Conservation (phyloP, 768 basidiomycete species). For the Calvatia gigantea region DNA sequence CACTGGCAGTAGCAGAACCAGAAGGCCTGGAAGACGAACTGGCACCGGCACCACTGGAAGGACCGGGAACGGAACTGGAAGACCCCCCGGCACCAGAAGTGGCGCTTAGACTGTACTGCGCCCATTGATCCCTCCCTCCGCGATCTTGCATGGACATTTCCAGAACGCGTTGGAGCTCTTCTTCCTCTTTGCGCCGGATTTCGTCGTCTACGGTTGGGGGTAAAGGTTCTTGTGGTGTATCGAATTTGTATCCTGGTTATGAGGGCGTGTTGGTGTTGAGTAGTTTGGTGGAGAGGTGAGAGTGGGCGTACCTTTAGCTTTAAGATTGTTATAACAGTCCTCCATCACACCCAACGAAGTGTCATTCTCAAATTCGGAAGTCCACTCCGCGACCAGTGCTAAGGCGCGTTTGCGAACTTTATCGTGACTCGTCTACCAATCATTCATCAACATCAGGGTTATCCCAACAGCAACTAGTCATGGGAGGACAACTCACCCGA, state of each 20-base stretch:
- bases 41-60: constrained; percentile 15
- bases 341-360: constrained; percentile 84
- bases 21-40: constrained; percentile 11
- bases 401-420: constrained; percentile 81
- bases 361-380: constrained; percentile 78
- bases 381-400: constrained; percentile 76
- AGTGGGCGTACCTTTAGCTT: constrained; percentile 64
- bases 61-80: constrained; percentile 10
- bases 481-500: constrained; percentile 50
- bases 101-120: constrained; percentile 35
- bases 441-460: not conserved
- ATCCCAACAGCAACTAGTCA: not conserved
- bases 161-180: constrained; percentile 88
- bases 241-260: constrained; percentile 71
- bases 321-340: constrained; percentile 79
- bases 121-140: constrained; percentile 68
- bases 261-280: not conserved
- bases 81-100: constrained; percentile 28
- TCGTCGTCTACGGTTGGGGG: constrained; percentile 78
- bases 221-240: constrained; percentile 53
- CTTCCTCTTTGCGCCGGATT: constrained; percentile 81
- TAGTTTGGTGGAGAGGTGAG: not conserved
- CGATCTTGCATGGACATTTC: constrained; percentile 93
- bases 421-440: constrained; percentile 79
- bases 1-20: too few relatives aligned